Base-by-base conservation (phyloP, 2,329 filamentous ascomycete species). In the Clathrospora elynae region DNA sequence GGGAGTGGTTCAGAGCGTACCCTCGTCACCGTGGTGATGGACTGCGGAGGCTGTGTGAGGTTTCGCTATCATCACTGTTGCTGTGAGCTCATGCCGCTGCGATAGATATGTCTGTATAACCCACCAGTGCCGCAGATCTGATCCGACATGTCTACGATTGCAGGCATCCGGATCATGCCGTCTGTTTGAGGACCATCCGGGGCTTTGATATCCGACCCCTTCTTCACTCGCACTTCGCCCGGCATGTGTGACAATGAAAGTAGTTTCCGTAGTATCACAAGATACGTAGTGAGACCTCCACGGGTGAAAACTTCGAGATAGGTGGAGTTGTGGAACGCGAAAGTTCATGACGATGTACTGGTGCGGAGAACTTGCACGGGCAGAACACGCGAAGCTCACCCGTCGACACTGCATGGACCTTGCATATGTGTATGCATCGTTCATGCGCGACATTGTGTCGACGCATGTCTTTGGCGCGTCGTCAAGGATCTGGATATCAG, bases 1-100 rank as follows among this genome's bases (percentile, higher is more conserved):
- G 41, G 28, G 6, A 17, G 20, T n/a, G 17, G 23, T 22, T 23
- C 17, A 37, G 32, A 53, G 28, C 73, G 57, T 61, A 83, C 81
- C 81, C 75, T 88, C 83, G 60, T 83, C 78, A 40, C 84, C 85
- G 57, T 88, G 84, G 57, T 89, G 86, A 51, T 86, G 84, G 14
- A 89, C 75, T 5, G 80, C 78, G 0, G 83, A 83, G 2, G 77
- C 71, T 18, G 81, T 82, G 37, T 80, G 77, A 5, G 85, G 82
- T 51, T 82, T 80, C 2, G 84, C 80, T 25, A 83, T 79, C 68
- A 87, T 76, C 7, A 87, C 80, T 81, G 51, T 41, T 30, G 4
- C 5, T 13, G 30, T 51, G 20, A 51, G 46, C n/a, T 34, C 14
- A 12, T 18, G 30, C 37, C 19, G 14, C 13, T 13, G 18, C 2